phyloP scores from a whole-genome alignment of 2,329 filamentous ascomycete genomes.

The Gaeumannomyces tritici region DNA sequence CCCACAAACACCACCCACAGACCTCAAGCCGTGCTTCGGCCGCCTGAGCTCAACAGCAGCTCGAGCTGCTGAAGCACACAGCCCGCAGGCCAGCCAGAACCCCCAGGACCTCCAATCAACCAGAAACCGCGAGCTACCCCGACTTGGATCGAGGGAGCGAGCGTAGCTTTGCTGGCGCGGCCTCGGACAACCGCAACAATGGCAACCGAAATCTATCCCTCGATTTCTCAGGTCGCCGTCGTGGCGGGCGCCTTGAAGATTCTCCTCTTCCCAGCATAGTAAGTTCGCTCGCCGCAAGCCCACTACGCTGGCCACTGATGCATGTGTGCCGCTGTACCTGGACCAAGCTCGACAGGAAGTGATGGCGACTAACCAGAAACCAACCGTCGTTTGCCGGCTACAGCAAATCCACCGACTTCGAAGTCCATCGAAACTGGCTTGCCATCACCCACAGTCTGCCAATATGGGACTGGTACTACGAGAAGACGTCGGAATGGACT shows the following conservation, averaged over 20 bases:
- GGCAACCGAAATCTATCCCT: slow-evolving; percentile 67
- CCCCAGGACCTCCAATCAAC: background rate
- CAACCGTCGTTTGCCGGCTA: slow-evolving; percentile 1
- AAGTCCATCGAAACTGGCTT: slow-evolving; percentile 98
- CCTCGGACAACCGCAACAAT: slow-evolving; percentile 35
- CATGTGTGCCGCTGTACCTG: background rate
- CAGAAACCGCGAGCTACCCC: slow-evolving; percentile 2
- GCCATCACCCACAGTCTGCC: slow-evolving; percentile 89
- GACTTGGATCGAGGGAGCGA: too few species aligned
- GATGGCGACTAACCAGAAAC: background rate
- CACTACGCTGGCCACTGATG: too few species aligned
- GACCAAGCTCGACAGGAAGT: background rate
- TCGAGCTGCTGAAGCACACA: background rate
- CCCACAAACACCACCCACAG: background rate
- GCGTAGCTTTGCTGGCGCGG: too few species aligned
- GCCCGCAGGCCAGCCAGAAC: background rate
- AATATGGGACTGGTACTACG: slow-evolving; percentile 86
- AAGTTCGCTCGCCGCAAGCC: slow-evolving; percentile 27
- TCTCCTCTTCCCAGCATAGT: slow-evolving; percentile 91
- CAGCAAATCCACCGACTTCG: slow-evolving; percentile 98
- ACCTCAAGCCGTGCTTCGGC: background rate
- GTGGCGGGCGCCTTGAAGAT: slow-evolving; percentile 84
- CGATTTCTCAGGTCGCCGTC: slow-evolving; percentile 79
- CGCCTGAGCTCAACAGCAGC: background rate
- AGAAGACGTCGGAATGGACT: slow-evolving; percentile 98